Conservation (phyloP, 2,329 filamentous ascomycete genomes). For the Incumbomyces lentus region DNA sequence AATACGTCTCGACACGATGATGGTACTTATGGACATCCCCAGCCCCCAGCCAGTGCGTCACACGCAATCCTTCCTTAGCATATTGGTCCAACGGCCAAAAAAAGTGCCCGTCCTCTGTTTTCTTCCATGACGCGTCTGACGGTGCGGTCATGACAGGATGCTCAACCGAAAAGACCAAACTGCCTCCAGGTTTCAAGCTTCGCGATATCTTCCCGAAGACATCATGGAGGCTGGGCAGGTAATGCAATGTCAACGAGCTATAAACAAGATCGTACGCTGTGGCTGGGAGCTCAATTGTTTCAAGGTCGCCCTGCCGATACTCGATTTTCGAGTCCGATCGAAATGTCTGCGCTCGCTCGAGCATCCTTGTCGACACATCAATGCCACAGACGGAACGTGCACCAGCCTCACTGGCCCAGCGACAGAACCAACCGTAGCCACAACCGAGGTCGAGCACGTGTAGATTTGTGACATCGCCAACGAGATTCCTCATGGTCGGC, state of each 20-base stretch:
- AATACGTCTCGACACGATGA: slow-evolving; percentile 35
- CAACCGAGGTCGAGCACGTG: slow-evolving; percentile 49
- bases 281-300: neutral
- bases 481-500: slow-evolving; percentile 32
- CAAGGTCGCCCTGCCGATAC: slow-evolving; percentile 7
- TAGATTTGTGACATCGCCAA: slow-evolving; percentile 27
- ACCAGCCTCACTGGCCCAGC: slow-evolving; percentile 39
- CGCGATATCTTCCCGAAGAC: slow-evolving; percentile 26
- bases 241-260: slow-evolving; percentile 35
- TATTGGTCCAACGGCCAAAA: slow-evolving; percentile 37
- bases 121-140: slow-evolving; percentile 23
- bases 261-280: slow-evolving; percentile 30
- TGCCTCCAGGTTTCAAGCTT: slow-evolving; percentile 27
- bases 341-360: slow-evolving; percentile 34
- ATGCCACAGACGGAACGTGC: slow-evolving; percentile 39
- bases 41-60: slow-evolving; percentile 34
- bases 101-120: slow-evolving; percentile 24
- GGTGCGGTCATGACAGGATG: slow-evolving; percentile 40
- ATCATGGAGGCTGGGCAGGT: slow-evolving; percentile 26
- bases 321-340: neutral
- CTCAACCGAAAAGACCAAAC: slow-evolving; percentile 38
- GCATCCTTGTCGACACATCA: slow-evolving; percentile 47
- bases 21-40: slow-evolving; percentile 37
- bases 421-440: slow-evolving; percentile 49
- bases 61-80: slow-evolving; percentile 32